Evolutionary conservation across 345 rosid genomes (phyloP).

Genomic region (Gossypium rotundifolium): DNA sequence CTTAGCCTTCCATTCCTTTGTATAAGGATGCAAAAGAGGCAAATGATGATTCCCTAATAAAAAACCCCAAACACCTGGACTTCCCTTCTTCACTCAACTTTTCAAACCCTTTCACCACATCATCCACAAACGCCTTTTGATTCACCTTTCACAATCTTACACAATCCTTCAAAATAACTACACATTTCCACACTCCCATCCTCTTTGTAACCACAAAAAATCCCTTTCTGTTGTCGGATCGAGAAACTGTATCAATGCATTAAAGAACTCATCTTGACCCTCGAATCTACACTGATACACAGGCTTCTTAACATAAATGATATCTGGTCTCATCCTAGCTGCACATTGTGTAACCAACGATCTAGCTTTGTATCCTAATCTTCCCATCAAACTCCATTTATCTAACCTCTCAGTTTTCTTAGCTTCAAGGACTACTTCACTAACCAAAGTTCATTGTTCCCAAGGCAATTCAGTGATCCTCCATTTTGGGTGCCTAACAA

Average conservation of each 20-base stretch:
- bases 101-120: slow-evolving; percentile 81
- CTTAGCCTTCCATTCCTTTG: slow-evolving; percentile 91
- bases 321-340: slow-evolving; percentile 94
- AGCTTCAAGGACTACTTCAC: slow-evolving; percentile 72
- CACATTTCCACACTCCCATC: slow-evolving; percentile 58
- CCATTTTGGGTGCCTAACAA: slow-evolving; percentile 93
- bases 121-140: slow-evolving; percentile 85
- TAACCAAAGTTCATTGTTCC: slow-evolving; percentile 94
- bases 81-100: slow-evolving; percentile 74
- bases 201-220: slow-evolving; percentile 44
- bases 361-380: slow-evolving; percentile 75
- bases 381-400: slow-evolving; percentile 92
- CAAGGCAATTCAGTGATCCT: slow-evolving; percentile 66
- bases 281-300: slow-evolving; percentile 90
- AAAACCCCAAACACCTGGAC: slow-evolving; percentile 60
- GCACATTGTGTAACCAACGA: slow-evolving; percentile 65
- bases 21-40: slow-evolving; percentile 77
- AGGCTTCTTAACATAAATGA: slow-evolving; percentile 81
- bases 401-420: slow-evolving; percentile 67
- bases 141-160: slow-evolving; percentile 77
- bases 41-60: slow-evolving; percentile 69
- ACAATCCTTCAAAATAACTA: slow-evolving; percentile 78
- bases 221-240: slow-evolving; percentile 67
- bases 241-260: slow-evolving; percentile 46
- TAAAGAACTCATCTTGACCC: slow-evolving; percentile 73